These are phyloP conservation scores for Wickerhamiella kazuoi DNA, from an alignment of 805 yeast genomes.

Conservation along the genomic window DNA sequence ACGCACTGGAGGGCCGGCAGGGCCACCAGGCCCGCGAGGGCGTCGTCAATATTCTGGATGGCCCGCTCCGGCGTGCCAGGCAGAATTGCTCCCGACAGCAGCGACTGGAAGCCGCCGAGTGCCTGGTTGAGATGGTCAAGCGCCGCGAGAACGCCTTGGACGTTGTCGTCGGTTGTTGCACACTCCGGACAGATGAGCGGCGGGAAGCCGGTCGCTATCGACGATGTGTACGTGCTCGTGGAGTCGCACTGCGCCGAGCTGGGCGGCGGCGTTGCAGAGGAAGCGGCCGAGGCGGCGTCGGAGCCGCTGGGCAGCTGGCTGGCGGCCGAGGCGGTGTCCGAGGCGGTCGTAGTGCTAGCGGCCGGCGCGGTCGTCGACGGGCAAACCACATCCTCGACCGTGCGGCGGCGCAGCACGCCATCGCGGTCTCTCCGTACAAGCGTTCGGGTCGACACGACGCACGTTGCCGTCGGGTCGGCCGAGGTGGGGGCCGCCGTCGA, in stretches of 20 bases:
- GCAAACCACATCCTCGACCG: background rate
- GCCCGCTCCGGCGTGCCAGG: background rate
- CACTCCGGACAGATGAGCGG: background rate
- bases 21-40: background rate
- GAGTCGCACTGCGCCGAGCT: no score
- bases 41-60: background rate
- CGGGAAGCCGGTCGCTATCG: background rate
- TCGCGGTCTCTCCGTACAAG: no score
- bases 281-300: background rate
- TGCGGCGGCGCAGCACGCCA: background rate
- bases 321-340: background rate
- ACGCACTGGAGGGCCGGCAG: background rate
- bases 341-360: background rate
- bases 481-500: background rate
- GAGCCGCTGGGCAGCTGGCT: no score
- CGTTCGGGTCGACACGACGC: background rate
- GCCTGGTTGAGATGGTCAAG: background rate
- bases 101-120: background rate
- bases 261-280: background rate
- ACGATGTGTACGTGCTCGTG: background rate
- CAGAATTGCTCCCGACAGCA: background rate
- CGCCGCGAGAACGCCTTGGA: background rate
- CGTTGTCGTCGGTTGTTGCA: background rate
- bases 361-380: background rate
- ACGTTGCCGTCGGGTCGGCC: background rate